Conservation (phyloP, 352 stramenopile species). For the Peronospora tabacina region DNA sequence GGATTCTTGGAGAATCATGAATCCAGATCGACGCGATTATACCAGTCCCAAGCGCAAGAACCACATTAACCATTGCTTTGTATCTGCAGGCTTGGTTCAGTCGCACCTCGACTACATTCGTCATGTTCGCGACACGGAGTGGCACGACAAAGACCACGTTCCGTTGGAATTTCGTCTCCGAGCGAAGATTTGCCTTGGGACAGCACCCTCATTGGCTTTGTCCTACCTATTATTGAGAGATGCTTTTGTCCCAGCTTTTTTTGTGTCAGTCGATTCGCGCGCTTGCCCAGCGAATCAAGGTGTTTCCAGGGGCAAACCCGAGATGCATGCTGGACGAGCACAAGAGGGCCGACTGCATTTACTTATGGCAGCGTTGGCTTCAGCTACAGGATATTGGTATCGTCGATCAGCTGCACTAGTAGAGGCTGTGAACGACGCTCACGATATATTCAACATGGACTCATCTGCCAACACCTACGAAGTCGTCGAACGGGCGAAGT, state of each 20-base stretch:
- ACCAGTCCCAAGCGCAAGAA: constrained; percentile 8
- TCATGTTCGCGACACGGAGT: constrained; percentile 8
- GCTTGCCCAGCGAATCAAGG: too few species aligned
- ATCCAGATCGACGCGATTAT: too few species aligned
- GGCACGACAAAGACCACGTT: constrained; percentile 15
- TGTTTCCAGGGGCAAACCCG: too few species aligned
- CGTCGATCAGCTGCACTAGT: background rate
- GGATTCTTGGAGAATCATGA: too few species aligned
- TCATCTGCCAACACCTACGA: background rate
- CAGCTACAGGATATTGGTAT: constrained; percentile 1
- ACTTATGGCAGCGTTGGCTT: background rate
- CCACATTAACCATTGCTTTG: constrained; percentile 13
- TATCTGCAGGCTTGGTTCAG: constrained; percentile 9
- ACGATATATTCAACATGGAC: constrained; percentile 2
- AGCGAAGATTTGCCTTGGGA: too few species aligned
- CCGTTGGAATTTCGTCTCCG: constrained; percentile 8
- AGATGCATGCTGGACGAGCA: too few species aligned
- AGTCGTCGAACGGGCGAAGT: constrained; percentile 1
- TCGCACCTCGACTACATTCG: constrained; percentile 4
- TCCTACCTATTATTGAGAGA: constrained; percentile 4
- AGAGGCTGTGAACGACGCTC: constrained; percentile 5
- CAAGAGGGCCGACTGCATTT: too few species aligned
- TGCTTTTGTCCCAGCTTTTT: background rate
- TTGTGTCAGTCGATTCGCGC: constrained; percentile 12
- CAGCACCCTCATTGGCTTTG: constrained; percentile 2